Base-by-base conservation (phyloP, 179 eudicot species). In the Beta corolliflora region DNA sequence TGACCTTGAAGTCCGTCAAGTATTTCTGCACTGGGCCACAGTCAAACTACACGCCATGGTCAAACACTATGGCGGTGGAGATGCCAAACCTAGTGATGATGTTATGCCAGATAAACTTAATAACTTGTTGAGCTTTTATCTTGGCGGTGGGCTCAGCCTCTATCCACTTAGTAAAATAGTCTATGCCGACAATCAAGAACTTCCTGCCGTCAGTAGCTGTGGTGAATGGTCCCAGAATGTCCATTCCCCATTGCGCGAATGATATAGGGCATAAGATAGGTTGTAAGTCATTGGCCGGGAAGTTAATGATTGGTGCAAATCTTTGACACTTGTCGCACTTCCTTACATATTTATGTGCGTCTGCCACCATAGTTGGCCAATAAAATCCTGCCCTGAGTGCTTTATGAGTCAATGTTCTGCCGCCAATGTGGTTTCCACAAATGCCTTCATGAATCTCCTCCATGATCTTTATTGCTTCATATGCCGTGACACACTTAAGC, bases 271-370 rank as follows among this genome's bases (percentile, higher is more conserved):
- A 31, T 0, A 12, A 15, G 0, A 79, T 16, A 0, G 36, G 54
- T 9, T 18, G 15, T 0, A 69, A 12, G 0, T 54, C 66, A 1
- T 5, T 19, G 4, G 81, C 68, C 12, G 67, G 81, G 1, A 1
- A 2, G 7, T 36, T 19, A 0, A 69, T 55, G 3, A 11, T 0
- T 4, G 80, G 64, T 36, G 61, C 68, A 48, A 21, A 23, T 4
- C 1, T 10, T 11, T 77, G 59, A 11, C 80, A 63, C 2, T 77
- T 77, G n/a, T 44, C 69, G 50, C 80, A 77, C 6, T 41, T 45
- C 14, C 45, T 10, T 12, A 76, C 68, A 2, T 8, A 64, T 2
- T 3, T 5, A 1, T 9, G 0, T 1, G 68, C 8, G 5, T 64
- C 68, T 0, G 2, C 36, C 1, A 5, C 4, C 41, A 25, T 25